Evolutionary conservation across 202 grass and related monocot species (phyloP).

Genomic region (Zoysia matrella): DNA sequence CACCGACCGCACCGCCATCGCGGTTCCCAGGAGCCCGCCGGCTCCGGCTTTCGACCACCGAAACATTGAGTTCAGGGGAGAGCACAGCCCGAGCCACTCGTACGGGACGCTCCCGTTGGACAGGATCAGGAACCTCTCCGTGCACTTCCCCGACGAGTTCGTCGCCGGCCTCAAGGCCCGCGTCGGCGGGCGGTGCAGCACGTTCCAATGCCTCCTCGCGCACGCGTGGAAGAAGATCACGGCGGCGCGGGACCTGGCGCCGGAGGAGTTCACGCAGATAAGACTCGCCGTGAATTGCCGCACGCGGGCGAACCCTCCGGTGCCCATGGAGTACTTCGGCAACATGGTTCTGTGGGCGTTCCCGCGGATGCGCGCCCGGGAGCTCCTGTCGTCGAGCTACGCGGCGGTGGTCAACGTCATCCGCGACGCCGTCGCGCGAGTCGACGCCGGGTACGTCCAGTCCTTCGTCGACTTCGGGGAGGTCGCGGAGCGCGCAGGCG

Average conservation of each 20-base stretch:
- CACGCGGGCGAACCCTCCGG: background rate
- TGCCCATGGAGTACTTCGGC: slow-evolving; percentile 39
- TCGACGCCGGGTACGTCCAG: slow-evolving; percentile 45
- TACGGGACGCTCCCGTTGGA: background rate
- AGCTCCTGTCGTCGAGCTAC: slow-evolving; percentile 23
- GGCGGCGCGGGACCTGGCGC: slow-evolving; percentile 32
- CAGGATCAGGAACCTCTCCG: slow-evolving; percentile 31
- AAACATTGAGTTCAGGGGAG: slow-evolving; percentile 11
- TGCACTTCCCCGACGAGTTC: slow-evolving; percentile 45
- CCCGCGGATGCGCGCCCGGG: slow-evolving; percentile 33
- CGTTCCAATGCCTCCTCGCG: background rate
- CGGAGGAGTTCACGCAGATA: slow-evolving; percentile 39
- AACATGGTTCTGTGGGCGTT: slow-evolving; percentile 57
- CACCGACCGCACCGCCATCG: slow-evolving; percentile 26
- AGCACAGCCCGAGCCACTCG: background rate
- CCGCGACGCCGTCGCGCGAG: slow-evolving; percentile 28
- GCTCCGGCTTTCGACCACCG: slow-evolving; percentile 37
- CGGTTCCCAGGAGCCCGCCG: background rate
- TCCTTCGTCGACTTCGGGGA: slow-evolving; percentile 51
- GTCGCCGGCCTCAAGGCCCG: slow-evolving; percentile 33
- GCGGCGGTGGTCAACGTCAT: background rate
- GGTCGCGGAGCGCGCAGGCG: background rate
- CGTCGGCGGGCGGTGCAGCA: slow-evolving; percentile 22
- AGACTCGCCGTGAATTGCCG: slow-evolving; percentile 56
- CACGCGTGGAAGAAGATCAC: slow-evolving; percentile 61